Base-by-base conservation (phyloP, 345 rosid genomes). In the Syzygium jambos region DNA sequence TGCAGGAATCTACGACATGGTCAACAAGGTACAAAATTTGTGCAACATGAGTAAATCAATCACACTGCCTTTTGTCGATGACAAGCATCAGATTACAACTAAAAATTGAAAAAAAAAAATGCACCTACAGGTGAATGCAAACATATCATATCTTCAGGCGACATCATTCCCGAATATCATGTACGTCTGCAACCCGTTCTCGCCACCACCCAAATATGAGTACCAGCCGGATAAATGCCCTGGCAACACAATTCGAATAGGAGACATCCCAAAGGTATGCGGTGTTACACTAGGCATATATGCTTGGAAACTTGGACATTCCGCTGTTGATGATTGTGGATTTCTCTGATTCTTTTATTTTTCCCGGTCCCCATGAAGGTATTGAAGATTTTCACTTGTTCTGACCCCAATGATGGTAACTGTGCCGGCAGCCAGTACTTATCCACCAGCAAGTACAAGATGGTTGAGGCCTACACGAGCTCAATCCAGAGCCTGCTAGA, bases 121-220 rank as follows among this genome's bases (percentile, higher is more conserved):
- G 27, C n/a, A 22, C 84, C 29, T 85, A 27, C 89, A 95, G 95
- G 95, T 94, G 89, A 95, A 95, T 59, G 85, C 91, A n/a, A 95
- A 94, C 88, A 88, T 94, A 89, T 91, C 95, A 29, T 27, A 34
- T 29, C 84, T 89, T 16, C 94, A 86, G 88, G 80, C 85, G 7
- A 55, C 91, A 11, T 23, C 87, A 21, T 34, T 22, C 85, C 86
- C 91, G 0, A 83, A 46, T 57, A 43, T 89, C 59, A 77, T 89
- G 53, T 83, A n/a, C 21, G 88, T 95, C 15, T 95, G 98, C 95
- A 95, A 94, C 86, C 98, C 96, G 16, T 94, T 95, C 91, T 92
- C 96, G 2, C 93, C 91, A 4, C 95, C 98, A 5, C 98, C 98
- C 1, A 91, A 90, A 1, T 91, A 93, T 82, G 41, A 78, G 49